Evolutionary conservation across 2,329 filamentous ascomycete genomes (phyloP), one percentile per base, ranked within the genome.

Genomic region (Epichloe hybrida): DNA sequence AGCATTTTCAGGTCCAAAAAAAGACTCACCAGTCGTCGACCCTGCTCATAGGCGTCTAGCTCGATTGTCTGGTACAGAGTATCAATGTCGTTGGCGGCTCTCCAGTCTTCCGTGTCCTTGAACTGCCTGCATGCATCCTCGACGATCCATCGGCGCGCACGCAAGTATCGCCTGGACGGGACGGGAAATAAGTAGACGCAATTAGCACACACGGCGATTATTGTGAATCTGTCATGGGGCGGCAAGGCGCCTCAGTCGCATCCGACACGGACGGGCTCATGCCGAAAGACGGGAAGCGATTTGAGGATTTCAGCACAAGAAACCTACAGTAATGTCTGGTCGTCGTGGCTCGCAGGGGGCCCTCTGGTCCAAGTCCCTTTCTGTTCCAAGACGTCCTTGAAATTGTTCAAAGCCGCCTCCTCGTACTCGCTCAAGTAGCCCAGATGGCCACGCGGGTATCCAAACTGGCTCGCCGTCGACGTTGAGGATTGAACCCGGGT

Each of bases 11-110:
- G 17, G 40, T 11, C 5, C 27, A 35, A 54, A 17, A 17, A 17
- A 17, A 17, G 50, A 66, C 73, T 58, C 68, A 91, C 87, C 72
- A 96, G 74, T 57, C 80, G 76, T 52, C 85, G 76, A 54, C 86
- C 85, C 61, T 85, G 76, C 67, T 95, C 88, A 64, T 90, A 96
- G 51, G 88, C 84, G 2, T 87, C 79, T 21, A 90, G 69, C 53
- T 95, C 88, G 61, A 96, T 95, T 35, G 86, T 90, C 63, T 86
- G 79, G 69, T 95, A 96, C 38, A 96, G 73, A 43, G 80, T 73
- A 54, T 89, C 80, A 46, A 95, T 77, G 57, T 86, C 74, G 65
- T 91, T 91, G 55, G 86, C 81, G 58, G 79, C 79, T 54, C 90
- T 81, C 87, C 90, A 96, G 52, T 86, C 80, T 67, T 95, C 88